Evolutionary conservation across 805 yeast genomes (phyloP), one percentile per base, ranked within the genome.

Genomic region (Candida corydali): DNA sequence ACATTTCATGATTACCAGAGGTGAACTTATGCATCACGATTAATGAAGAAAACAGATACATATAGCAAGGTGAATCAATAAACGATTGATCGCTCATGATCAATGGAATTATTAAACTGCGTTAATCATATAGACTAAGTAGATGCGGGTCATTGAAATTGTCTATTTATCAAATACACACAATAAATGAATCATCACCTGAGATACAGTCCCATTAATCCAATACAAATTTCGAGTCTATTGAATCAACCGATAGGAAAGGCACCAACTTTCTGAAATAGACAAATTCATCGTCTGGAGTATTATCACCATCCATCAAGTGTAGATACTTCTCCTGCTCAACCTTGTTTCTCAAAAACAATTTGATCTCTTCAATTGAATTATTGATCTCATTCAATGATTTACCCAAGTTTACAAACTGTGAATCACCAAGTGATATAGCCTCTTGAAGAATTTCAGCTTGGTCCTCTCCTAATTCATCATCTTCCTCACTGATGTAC

Each of bases 371-470:
- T 10, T 63, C 61, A 16, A 75, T 70, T 28, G 63, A 53, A 3
- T 39, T 22, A 38, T 70, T 69, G 71, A 79, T 73, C 45, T 77
- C 84, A 46, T 69, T 73, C 35, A 78, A 47, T 7, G 75, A 61
- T 37, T 69, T 67, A 8, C 80, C 81, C 23, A 73, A 47, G 28
- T 53, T 56, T 9, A 54, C 42, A 44, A 51, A 46, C 29, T 58
- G 57, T n/a, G 45, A 37, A 10, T 27, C n/a, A 10, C 20, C 11
- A 10, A 20, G 22, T 8, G 10, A 12, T 9, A 27, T 12, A 12
- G 11, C 14, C 4, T 23, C 27, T 4, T 18, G 14, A 4, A 20
- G 8, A 20, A 17, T 16, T 8, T 24, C 18, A 10, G 19, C 30
- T 11, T 19, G 22, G 43, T 37, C 8, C 20, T 25, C 22, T 32